Evolutionary conservation across 148 eudicot genomes (phyloP).

Genomic region (Camellia japonica): DNA sequence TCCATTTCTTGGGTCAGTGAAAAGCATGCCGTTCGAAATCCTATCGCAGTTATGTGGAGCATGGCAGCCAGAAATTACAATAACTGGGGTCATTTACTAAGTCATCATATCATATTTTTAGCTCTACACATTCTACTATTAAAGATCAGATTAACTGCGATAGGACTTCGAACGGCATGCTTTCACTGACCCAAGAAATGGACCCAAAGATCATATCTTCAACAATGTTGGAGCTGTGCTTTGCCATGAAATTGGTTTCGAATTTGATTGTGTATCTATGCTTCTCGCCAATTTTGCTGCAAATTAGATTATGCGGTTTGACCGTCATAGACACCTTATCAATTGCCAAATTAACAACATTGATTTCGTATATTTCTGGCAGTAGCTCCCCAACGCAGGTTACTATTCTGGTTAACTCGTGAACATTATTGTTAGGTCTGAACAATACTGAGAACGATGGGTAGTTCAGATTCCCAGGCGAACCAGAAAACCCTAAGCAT

Average conservation of each 20-base stretch:
- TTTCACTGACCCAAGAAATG: background rate
- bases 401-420: background rate
- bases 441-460: slow-evolving; percentile 4
- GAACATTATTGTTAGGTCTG: background rate
- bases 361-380: background rate
- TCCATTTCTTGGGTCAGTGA: background rate
- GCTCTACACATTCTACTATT: too few species aligned
- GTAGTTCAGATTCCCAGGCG: background rate
- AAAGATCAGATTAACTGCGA: background rate
- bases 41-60: background rate
- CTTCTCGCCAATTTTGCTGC: background rate
- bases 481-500: background rate
- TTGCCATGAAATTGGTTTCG: background rate
- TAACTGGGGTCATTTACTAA: too few species aligned
- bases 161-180: background rate
- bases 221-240: background rate
- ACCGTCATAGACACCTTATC: background rate
- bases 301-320: background rate
- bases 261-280: background rate
- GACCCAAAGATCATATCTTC: background rate
- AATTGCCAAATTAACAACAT: background rate
- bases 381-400: background rate
- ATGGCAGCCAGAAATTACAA: too few species aligned
- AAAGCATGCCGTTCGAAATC: background rate
- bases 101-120: too few species aligned